These are phyloP conservation scores for Beauveria pseudobassiana DNA, from an alignment of 2,329 filamentous ascomycete species.

Conservation along the genomic window DNA sequence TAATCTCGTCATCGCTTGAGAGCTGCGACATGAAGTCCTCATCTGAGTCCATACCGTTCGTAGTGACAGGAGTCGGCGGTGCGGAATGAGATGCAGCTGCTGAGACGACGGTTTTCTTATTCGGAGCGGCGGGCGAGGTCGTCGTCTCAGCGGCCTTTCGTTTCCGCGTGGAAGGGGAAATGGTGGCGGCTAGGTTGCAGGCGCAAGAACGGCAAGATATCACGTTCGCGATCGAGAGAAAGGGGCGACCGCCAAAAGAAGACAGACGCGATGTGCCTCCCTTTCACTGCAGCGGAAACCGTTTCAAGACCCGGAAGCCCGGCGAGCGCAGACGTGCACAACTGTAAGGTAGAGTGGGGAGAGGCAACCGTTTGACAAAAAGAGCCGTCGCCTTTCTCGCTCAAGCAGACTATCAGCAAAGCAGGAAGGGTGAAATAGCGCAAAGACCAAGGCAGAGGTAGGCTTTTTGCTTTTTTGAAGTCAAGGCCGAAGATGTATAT, in stretches of 20 bases:
- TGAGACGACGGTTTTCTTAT: slow-evolving; percentile 52
- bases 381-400: not conserved
- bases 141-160: slow-evolving; percentile 60
- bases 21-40: slow-evolving; percentile 85
- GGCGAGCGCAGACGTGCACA: not conserved
- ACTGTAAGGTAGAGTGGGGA: slow-evolving; percentile 1
- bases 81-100: slow-evolving; percentile 36
- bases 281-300: not conserved
- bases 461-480: too few relatives aligned
- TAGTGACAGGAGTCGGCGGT: slow-evolving; percentile 52
- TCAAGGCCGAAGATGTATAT: too few relatives aligned
- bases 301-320: not conserved
- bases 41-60: slow-evolving; percentile 81
- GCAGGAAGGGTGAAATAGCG: too few relatives aligned
- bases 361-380: not conserved
- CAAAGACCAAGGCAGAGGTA: too few relatives aligned
- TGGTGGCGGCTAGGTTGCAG: slow-evolving; percentile 35
- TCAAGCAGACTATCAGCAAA: too few relatives aligned
- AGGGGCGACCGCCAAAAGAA: not conserved
- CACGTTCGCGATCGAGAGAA: not conserved
- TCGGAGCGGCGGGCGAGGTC: slow-evolving; percentile 40
- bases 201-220: not conserved
- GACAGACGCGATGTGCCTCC: not conserved
- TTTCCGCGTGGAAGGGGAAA: slow-evolving; percentile 53
- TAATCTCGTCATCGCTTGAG: slow-evolving; percentile 66